Conservation (phyloP, 495 filamentous ascomycete genomes). For the Neurospora cerealis region DNA sequence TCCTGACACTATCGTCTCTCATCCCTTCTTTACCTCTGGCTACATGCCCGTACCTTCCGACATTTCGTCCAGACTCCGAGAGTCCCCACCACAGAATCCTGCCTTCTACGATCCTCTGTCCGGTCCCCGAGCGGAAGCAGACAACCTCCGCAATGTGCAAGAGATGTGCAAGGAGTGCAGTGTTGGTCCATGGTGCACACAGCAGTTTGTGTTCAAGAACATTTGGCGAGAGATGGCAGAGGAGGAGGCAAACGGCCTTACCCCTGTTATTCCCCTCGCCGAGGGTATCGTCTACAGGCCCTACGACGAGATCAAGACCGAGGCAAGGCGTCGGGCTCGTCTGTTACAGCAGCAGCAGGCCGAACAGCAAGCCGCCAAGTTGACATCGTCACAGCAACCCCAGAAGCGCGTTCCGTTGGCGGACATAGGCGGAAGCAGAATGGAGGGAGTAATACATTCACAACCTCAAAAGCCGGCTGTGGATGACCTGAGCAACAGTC, state of each 20-base stretch:
- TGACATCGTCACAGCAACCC: neutral
- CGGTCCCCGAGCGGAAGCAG: conserved; percentile 11
- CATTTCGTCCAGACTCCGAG: conserved; percentile 40
- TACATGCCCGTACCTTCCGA: conserved; percentile 44
- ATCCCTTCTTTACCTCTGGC: conserved; percentile 65
- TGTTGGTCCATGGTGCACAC: conserved; percentile 39
- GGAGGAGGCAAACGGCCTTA: conserved; percentile 61
- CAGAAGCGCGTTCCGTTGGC: neutral
- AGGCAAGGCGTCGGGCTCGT: conserved; percentile 22
- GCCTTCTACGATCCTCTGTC: conserved; percentile 28
- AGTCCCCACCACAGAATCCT: conserved; percentile 32
- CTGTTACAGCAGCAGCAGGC: conserved; percentile 14
- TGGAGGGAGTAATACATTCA: neutral
- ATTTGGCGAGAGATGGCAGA: conserved; percentile 58
- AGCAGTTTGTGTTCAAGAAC: conserved; percentile 40
- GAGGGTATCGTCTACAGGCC: conserved; percentile 58
- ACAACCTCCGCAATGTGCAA: conserved; percentile 27
- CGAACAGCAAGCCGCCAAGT: neutral
- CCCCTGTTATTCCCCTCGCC: conserved; percentile 58
- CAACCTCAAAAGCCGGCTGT: neutral
- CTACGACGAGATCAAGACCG: conserved; percentile 34
- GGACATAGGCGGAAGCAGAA: neutral
- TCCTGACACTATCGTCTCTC: conserved; percentile 72
- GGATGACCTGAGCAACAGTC: conserved; percentile 15
- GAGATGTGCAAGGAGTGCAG: conserved; percentile 34